A percentile compares a stretch with the other conserved stretches of the same genome.
These are phyloP conservation scores for Penicillium griseofulvum DNA, from an alignment of 2,329 filamentous ascomycete genomes.

Conservation along the genomic window DNA sequence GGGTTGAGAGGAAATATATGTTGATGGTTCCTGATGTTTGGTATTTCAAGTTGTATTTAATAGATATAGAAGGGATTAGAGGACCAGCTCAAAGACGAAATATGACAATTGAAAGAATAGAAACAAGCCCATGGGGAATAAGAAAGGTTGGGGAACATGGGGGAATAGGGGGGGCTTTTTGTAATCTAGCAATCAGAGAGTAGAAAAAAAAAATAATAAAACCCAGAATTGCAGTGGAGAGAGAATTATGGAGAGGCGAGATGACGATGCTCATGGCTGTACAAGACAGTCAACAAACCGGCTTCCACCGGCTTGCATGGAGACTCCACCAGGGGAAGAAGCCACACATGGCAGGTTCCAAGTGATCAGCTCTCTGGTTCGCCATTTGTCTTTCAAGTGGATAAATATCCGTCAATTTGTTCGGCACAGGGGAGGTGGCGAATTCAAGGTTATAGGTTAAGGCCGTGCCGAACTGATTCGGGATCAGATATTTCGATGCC, in stretches of 20 bases:
- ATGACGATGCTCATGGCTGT: conserved; percentile 15
- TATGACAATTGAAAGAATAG: conserved; percentile 1
- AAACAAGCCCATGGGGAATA: conserved; percentile 18
- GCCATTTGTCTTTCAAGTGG: conserved; percentile 17
- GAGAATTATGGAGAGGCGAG: conserved; percentile 19
- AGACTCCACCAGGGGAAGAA: conserved; percentile 11
- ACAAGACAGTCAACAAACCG: conserved; percentile 14
- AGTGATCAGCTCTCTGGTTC: conserved; percentile 14
- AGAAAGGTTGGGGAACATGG: conserved; percentile 3
- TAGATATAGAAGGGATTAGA: not conserved
- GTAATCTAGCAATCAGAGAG: conserved; percentile 11
- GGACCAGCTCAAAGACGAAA: conserved; percentile 3
- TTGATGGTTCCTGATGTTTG: not conserved
- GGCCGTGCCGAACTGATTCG: conserved; percentile 2
- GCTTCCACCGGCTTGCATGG: conserved; percentile 22
- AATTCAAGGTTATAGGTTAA: conserved; percentile 5
- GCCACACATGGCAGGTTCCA: conserved; percentile 19
- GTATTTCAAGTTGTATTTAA: not conserved
- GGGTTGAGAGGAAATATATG: not conserved
- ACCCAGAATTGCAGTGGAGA: conserved; percentile 13
- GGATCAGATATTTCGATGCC: not conserved
- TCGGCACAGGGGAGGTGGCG: conserved; percentile 10
- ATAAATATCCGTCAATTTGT: not conserved
- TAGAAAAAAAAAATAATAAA: conserved; percentile 3
- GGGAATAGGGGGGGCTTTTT: conserved; percentile 19